A percentile compares a stretch with the other conserved stretches of the same genome.
Evolutionary conservation across 1,284 basidiomycete genomes (phyloP).

Genomic region (Pseudozyma tsukubaensis): DNA sequence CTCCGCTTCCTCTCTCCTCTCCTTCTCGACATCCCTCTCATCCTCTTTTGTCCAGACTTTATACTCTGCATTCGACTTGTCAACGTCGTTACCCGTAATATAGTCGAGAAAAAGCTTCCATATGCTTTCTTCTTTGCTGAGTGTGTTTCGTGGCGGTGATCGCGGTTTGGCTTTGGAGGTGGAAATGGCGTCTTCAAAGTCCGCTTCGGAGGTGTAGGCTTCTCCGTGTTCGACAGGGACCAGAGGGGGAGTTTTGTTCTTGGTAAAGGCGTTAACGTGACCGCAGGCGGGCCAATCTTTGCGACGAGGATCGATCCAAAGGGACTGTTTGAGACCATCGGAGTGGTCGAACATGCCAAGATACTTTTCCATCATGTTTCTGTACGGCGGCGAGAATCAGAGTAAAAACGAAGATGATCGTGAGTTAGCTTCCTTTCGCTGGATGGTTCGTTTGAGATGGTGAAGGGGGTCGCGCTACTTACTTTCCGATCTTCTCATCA

Average conservation of each 20-base stretch:
- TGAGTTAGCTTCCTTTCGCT: neutral
- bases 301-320: constrained; percentile 57
- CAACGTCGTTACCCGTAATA: constrained; percentile 39
- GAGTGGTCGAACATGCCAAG: constrained; percentile 49
- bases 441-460: neutral
- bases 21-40: constrained; percentile 37
- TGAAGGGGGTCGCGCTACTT: constrained; percentile 5
- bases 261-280: constrained; percentile 49
- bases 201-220: constrained; percentile 37
- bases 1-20: constrained; percentile 23
- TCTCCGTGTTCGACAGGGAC: constrained; percentile 49
- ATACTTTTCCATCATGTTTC: constrained; percentile 59
- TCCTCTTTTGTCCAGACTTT: constrained; percentile 41
- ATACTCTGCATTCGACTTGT: constrained; percentile 33
- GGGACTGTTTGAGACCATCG: constrained; percentile 42
- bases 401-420: neutral
- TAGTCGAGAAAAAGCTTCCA: constrained; percentile 56
- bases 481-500: constrained; percentile 58
- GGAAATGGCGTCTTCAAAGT: constrained; percentile 28
- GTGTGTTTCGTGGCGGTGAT: constrained; percentile 4
- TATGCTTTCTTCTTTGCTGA: constrained; percentile 54
- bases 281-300: constrained; percentile 52
- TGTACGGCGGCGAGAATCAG: neutral
- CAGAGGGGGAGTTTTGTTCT: constrained; percentile 27
- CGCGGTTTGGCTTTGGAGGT: constrained; percentile 17